phyloP scores from a whole-genome alignment of 83 land plant species.

The Thuja plicata region DNA sequence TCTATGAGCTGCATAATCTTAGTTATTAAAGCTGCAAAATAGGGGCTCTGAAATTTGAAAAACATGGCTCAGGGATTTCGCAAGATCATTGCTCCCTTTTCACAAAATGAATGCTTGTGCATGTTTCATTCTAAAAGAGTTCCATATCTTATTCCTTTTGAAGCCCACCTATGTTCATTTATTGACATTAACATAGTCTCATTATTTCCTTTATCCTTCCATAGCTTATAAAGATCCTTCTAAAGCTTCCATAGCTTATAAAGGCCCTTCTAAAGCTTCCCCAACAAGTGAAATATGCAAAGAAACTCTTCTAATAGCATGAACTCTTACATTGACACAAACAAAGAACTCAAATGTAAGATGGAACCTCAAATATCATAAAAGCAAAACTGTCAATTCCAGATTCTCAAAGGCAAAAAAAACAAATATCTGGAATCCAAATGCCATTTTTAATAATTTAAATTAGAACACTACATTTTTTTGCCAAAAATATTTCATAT shows the following conservation, averaged over 20 bases:
- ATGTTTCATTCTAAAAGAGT: background rate
- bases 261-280: background rate
- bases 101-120: background rate
- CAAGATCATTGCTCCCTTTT: background rate
- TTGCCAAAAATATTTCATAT: background rate
- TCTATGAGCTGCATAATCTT: background rate
- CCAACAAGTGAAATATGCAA: background rate
- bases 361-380: too few species aligned
- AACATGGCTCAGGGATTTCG: background rate
- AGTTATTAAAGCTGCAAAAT: background rate
- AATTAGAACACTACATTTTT: too few species aligned
- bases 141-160: background rate
- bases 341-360: background rate
- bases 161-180: background rate
- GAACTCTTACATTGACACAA: background rate
- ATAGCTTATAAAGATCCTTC: background rate
- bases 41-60: background rate
- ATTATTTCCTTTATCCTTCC: background rate
- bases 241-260: too few species aligned
- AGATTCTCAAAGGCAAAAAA: background rate
- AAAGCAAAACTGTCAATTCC: background rate
- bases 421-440: background rate
- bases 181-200: background rate
- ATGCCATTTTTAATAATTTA: background rate
- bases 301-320: background rate